Conservation (phyloP, 2,329 filamentous ascomycete species). For the Xylariaceae sp. region DNA sequence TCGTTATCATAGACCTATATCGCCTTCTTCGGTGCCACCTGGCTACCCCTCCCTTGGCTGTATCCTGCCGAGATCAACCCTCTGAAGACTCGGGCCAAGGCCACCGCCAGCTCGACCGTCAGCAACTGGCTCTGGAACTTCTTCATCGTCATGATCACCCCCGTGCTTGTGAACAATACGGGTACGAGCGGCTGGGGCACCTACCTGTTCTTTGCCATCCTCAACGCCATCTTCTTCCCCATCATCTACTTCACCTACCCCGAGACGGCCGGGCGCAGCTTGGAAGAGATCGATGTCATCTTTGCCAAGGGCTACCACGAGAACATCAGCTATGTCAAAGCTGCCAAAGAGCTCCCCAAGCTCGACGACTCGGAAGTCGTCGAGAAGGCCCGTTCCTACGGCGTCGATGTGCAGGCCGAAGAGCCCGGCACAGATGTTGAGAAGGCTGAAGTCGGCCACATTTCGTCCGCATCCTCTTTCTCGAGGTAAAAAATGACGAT, state of each 20-base stretch:
- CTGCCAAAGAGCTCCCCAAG: slow-evolving; percentile 50
- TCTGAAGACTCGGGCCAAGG: slow-evolving; percentile 41
- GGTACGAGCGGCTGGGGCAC: slow-evolving; percentile 41
- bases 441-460: background rate
- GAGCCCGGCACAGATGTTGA: slow-evolving; percentile 10
- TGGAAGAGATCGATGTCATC: slow-evolving; percentile 54
- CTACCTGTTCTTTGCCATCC: slow-evolving; percentile 40
- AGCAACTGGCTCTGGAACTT: slow-evolving; percentile 46
- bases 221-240: slow-evolving; percentile 41
- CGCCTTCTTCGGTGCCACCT: slow-evolving; percentile 61
- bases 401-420: slow-evolving; percentile 21
- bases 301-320: slow-evolving; percentile 55
- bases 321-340: slow-evolving; percentile 56
- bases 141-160: slow-evolving; percentile 57
- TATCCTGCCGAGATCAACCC: slow-evolving; percentile 51
- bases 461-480: background rate
- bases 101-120: slow-evolving; percentile 48
- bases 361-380: slow-evolving; percentile 48
- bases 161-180: slow-evolving; percentile 54
- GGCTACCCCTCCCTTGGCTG: slow-evolving; percentile 58
- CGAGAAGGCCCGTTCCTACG: slow-evolving; percentile 36
- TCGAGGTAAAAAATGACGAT: background rate
- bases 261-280: slow-evolving; percentile 42
- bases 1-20: slow-evolving; percentile 48
- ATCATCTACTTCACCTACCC: slow-evolving; percentile 49